Evolutionary conservation across 331 rosid species (phyloP), one percentile per base, ranked within the genome.

Genomic region (Cydonia oblonga): DNA sequence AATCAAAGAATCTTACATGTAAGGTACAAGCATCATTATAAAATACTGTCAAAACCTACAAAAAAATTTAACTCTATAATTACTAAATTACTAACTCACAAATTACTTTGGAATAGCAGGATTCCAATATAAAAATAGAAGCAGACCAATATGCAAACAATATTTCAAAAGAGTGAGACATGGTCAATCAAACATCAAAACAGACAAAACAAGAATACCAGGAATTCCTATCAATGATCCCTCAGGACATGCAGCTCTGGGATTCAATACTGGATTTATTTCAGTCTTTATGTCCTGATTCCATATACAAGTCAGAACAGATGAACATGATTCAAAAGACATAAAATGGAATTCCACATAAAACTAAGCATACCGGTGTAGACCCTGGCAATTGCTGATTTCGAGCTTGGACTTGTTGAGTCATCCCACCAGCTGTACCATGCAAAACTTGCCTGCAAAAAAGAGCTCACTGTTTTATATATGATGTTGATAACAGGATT

Each of bases 391-490:
- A 70, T 75, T 88, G 99, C 81, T 90, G 99, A 81, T 80, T 86
- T 66, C 93, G 90, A 56, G 88, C 87, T 87, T 95, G 99, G 78
- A 87, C 93, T 85, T 95, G 99, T 59, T 93, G 90, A 87, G 96
- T 86, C 90, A 95, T 90, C 53, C 92, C 96, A 61, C 96, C 96
- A 20, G 88, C 84, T 68, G 93, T n/a, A 69, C 87, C 89, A 64
- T 91, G 99, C 90, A 95, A 81, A 56, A 89, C 96, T 88, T 91
- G 99, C 82, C 99, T 95, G 89, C 71, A 85, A 60, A 86, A 75
- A 78, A 54, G 64, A 54, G 16, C 46, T 22, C 58, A 58, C 64
- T 68, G 74, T 30, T 22, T 68, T 61, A 74, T 20, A 40, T 13
- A 75, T 69, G 81, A 81, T 40, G 84, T 66, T 75, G 75, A 69